Percentiles rank a stretch among this genome's conserved stretches.
These are phyloP conservation scores for Agastache rugosa DNA, from an alignment of 257 asterid genomes.

Conservation along the genomic window DNA sequence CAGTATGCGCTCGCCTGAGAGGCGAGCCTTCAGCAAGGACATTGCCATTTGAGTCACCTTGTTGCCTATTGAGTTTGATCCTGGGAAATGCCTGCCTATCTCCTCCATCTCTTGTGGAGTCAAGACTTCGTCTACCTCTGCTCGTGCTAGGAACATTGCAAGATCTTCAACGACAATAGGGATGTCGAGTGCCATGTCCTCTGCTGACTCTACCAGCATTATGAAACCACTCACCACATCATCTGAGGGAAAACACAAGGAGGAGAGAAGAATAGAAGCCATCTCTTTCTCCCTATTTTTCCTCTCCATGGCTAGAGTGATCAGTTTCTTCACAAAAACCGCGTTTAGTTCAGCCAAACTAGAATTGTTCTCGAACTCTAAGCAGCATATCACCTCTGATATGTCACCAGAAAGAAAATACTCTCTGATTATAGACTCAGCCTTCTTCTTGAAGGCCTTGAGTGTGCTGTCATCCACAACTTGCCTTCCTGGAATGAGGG, in stretches of 20 bases:
- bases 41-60: constrained; percentile 70
- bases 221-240: constrained; percentile 77
- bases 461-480: constrained; percentile 56
- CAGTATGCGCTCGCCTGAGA: constrained; percentile 84
- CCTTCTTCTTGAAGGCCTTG: constrained; percentile 71
- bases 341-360: constrained; percentile 66
- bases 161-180: constrained; percentile 85
- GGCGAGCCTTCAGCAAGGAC: constrained; percentile 73
- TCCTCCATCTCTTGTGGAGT: constrained; percentile 87
- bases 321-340: constrained; percentile 74
- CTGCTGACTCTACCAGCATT: constrained; percentile 83
- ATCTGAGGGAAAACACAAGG: constrained; percentile 80
- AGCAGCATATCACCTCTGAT: constrained; percentile 71
- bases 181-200: constrained; percentile 82
- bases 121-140: constrained; percentile 86
- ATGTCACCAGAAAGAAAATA: constrained; percentile 84
- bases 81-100: constrained; percentile 61
- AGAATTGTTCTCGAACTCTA: constrained; percentile 65
- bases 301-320: constrained; percentile 89
- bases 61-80: constrained; percentile 61
- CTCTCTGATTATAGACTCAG: constrained; percentile 71
- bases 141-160: constrained; percentile 81
- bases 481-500: constrained; percentile 53
- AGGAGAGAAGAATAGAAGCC: constrained; percentile 87
- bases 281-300: constrained; percentile 92